Percentiles rank a stretch among this genome's conserved stretches.
Evolutionary conservation across 176 grass and related monocot species (phyloP).

Genomic region (Carex littledalei): DNA sequence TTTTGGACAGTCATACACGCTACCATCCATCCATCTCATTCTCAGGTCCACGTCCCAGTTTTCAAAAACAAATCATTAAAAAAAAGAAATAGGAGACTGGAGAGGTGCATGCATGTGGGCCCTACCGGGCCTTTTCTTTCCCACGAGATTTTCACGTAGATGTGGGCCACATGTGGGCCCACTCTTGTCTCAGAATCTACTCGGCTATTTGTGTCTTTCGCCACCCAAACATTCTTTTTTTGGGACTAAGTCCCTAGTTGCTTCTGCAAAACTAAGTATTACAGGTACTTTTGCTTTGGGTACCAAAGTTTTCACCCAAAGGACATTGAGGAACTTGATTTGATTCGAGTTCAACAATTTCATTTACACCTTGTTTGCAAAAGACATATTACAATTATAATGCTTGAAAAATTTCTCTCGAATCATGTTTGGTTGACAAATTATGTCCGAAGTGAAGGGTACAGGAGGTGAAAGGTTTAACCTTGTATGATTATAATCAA

Average conservation of each 20-base stretch:
- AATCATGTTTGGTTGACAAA: too few relatives aligned
- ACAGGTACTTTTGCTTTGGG: background rate
- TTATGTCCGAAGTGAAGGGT: too few relatives aligned
- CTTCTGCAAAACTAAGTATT: background rate
- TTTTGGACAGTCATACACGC: constrained; percentile 21
- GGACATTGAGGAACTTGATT: background rate
- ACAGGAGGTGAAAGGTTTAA: too few relatives aligned
- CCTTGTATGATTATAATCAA: too few relatives aligned
- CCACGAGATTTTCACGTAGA: background rate
- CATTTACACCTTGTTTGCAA: too few relatives aligned
- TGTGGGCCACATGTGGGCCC: background rate
- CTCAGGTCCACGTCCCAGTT: constrained; percentile 23
- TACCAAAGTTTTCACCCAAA: background rate
- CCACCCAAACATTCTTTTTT: constrained; percentile 23
- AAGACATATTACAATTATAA: too few relatives aligned
- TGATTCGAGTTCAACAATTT: background rate
- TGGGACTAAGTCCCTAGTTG: background rate
- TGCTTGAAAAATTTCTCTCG: too few relatives aligned
- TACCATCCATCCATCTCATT: background rate
- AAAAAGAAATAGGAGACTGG: background rate
- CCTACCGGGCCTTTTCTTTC: background rate
- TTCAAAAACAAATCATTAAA: constrained; percentile 11
- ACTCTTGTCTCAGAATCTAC: constrained; percentile 8
- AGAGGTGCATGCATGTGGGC: constrained; percentile 5
- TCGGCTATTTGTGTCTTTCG: background rate